A percentile compares a stretch with the other conserved stretches of the same genome.
Conservation (phyloP, 1,139 yeast species). For the Hyphopichia wangnamkhiaoensis region DNA sequence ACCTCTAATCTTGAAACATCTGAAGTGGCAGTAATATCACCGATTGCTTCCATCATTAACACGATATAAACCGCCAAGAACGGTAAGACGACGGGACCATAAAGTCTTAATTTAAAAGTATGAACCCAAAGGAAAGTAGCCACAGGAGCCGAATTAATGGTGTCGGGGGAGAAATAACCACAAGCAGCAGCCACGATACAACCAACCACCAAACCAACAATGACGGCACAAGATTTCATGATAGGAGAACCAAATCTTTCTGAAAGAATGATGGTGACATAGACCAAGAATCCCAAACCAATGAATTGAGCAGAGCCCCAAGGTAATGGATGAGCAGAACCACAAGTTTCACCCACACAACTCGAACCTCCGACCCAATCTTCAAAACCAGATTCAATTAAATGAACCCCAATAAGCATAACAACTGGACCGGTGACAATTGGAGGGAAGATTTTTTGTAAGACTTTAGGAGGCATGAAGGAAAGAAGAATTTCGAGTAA, state of each 20-base stretch:
- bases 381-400: slow-evolving; percentile 69
- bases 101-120: slow-evolving; percentile 71
- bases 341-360: slow-evolving; percentile 49
- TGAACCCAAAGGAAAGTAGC: slow-evolving; percentile 86
- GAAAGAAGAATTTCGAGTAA: slow-evolving; percentile 70
- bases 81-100: slow-evolving; percentile 84
- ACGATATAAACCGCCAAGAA: slow-evolving; percentile 78
- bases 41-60: slow-evolving; percentile 87
- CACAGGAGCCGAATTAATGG: slow-evolving; percentile 71
- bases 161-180: slow-evolving; percentile 64
- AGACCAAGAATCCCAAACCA: slow-evolving; percentile 85
- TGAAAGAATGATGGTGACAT: slow-evolving; percentile 65
- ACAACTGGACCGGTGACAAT: slow-evolving; percentile 93
- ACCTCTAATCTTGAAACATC: slow-evolving; percentile 85
- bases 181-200: slow-evolving; percentile 91
- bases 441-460: slow-evolving; percentile 81
- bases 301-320: slow-evolving; percentile 88
- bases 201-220: slow-evolving; percentile 78
- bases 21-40: slow-evolving; percentile 89
- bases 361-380: slow-evolving; percentile 92
- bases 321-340: slow-evolving; percentile 42
- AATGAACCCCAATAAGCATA: slow-evolving; percentile 69
- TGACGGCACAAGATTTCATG: slow-evolving; percentile 90
- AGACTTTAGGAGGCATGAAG: slow-evolving; percentile 68
- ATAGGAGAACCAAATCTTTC: slow-evolving; percentile 94